phyloP scores from a whole-genome alignment of 148 eudicot species.

The Silene latifolia region DNA sequence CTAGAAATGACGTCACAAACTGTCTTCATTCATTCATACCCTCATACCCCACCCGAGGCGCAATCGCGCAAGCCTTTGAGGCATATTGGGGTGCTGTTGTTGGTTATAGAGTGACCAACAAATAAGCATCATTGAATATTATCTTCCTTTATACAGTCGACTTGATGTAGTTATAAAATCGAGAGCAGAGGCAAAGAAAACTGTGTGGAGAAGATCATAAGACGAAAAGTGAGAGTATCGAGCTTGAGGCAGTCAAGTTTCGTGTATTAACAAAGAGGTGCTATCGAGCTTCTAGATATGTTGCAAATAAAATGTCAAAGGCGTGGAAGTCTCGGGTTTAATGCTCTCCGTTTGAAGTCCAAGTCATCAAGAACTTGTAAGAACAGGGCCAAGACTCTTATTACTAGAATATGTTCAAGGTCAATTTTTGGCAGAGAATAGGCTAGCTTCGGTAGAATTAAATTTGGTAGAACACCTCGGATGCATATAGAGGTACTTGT shows the following conservation, averaged over 20 bases:
- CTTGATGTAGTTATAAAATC: conserved; percentile 46
- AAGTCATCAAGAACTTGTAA: background rate
- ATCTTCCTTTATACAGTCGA: conserved; percentile 27
- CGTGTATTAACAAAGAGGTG: conserved; percentile 77
- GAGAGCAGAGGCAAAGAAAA: conserved; percentile 60
- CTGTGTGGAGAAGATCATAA: conserved; percentile 58
- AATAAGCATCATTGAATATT: background rate
- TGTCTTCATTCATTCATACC: background rate
- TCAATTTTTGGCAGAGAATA: background rate
- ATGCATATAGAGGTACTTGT: conserved; percentile 9
- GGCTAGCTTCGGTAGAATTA: background rate
- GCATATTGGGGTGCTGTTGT: background rate
- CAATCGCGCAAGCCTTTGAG: background rate
- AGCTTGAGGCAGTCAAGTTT: conserved; percentile 80
- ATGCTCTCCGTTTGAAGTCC: background rate
- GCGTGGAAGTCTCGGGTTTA: conserved; percentile 80
- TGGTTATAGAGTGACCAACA: background rate
- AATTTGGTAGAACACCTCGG: background rate
- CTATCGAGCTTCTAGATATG: conserved; percentile 56
- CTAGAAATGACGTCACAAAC: background rate
- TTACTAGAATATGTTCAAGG: background rate
- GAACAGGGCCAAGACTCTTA: background rate
- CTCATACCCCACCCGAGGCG: background rate
- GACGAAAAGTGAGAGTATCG: conserved; percentile 76
- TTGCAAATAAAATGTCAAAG: conserved; percentile 65